These are phyloP conservation scores for Naematelia aurantialba DNA, from an alignment of 768 basidiomycete species.

Conservation along the genomic window DNA sequence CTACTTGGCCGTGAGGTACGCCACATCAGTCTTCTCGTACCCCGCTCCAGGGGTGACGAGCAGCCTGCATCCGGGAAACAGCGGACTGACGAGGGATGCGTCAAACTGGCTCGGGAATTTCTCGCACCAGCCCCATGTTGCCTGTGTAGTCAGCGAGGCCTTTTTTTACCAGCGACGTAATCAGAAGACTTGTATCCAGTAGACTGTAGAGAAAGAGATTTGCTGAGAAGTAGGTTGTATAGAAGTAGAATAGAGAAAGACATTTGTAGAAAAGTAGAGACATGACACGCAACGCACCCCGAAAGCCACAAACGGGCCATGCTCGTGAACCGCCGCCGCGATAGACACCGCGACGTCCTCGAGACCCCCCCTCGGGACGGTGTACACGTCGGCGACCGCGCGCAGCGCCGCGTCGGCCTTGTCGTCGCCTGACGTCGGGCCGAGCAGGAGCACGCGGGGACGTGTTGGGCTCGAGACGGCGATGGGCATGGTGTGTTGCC, in stretches of 20 bases:
- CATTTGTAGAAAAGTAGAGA: too few relatives aligned
- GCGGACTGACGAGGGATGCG: slow-evolving; percentile 14
- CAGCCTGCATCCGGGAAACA: slow-evolving; percentile 24
- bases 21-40: slow-evolving; percentile 49
- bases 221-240: too few relatives aligned
- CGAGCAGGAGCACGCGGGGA: slow-evolving; percentile 8
- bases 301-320: slow-evolving; percentile 26
- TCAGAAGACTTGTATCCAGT: background rate
- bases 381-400: slow-evolving; percentile 21
- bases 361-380: slow-evolving; percentile 15
- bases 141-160: too few relatives aligned
- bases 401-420: slow-evolving; percentile 14
- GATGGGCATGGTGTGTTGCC: background rate
- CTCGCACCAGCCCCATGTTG: slow-evolving; percentile 10
- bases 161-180: background rate
- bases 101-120: slow-evolving; percentile 20
- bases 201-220: too few relatives aligned
- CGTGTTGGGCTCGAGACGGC: background rate
- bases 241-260: too few relatives aligned
- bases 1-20: slow-evolving; percentile 43
- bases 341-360: slow-evolving; percentile 16
- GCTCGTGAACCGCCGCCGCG: slow-evolving; percentile 10
- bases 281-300: slow-evolving; percentile 21
- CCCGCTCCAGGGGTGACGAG: slow-evolving; percentile 40
- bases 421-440: slow-evolving; percentile 5